phyloP scores from a whole-genome alignment of 345 rosid genomes.

The Hibiscus mutabilis region DNA sequence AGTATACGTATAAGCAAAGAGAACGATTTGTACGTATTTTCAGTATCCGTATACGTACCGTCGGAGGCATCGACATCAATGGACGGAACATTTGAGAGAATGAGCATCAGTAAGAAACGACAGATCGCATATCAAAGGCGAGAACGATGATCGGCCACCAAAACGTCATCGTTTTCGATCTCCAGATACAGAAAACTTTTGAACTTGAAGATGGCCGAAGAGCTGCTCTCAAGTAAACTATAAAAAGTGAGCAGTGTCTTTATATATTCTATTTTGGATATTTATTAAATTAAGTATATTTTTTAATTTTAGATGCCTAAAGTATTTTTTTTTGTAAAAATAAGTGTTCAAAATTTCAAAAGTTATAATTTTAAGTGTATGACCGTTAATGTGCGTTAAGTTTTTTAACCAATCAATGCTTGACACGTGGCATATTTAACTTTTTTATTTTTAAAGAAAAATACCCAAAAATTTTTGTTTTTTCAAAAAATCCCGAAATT shows the following conservation, averaged over 20 bases:
- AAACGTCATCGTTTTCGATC: too few species aligned
- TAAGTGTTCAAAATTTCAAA: too few species aligned
- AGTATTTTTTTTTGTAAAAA: too few species aligned
- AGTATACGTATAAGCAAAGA: neutral
- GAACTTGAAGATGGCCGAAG: neutral
- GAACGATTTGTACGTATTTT: neutral
- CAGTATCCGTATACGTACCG: constrained; percentile 31
- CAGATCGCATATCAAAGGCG: constrained; percentile 84
- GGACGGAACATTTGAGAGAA: constrained; percentile 88
- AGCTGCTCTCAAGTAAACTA: neutral
- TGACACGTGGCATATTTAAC: too few species aligned
- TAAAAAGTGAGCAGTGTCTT: neutral
- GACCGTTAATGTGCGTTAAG: too few species aligned
- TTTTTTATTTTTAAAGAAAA: too few species aligned
- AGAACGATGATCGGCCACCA: constrained; percentile 94
- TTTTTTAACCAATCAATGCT: too few species aligned
- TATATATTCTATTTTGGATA: neutral
- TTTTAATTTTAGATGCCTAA: too few species aligned
- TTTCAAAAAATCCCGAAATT: too few species aligned
- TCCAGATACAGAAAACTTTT: neutral
- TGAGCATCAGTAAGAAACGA: constrained; percentile 73
- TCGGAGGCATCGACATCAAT: constrained; percentile 94
- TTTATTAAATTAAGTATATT: too few species aligned
- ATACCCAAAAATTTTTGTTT: too few species aligned
- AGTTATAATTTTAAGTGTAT: too few species aligned